Conservation (phyloP, 805 yeast genomes). For the Isabelozyma gotoi region DNA sequence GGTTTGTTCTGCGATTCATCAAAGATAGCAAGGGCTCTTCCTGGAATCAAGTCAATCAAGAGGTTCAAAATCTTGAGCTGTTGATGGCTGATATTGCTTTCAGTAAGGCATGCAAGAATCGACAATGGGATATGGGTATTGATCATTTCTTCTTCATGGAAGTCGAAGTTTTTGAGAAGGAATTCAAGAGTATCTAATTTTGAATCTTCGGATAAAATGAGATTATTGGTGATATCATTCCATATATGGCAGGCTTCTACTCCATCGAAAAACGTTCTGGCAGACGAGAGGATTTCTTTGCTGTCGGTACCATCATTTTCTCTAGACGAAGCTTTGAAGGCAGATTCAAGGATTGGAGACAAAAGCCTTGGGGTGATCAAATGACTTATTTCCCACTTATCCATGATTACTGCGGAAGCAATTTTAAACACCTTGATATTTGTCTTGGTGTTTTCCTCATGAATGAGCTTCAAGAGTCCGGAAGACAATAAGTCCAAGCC, state of each 20-base stretch:
- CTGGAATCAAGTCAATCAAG: slow-evolving; percentile 58
- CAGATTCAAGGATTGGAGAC: slow-evolving; percentile 58
- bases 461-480: slow-evolving; percentile 54
- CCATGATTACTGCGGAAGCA: slow-evolving; percentile 69
- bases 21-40: slow-evolving; percentile 46
- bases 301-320: slow-evolving; percentile 15
- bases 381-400: slow-evolving; percentile 92
- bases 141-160: slow-evolving; percentile 85
- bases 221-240: slow-evolving; percentile 52
- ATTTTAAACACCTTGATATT: slow-evolving; percentile 56
- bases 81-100: slow-evolving; percentile 9
- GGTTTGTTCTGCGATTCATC: background rate
- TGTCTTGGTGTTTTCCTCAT: slow-evolving; percentile 32
- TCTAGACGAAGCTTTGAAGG: slow-evolving; percentile 25
- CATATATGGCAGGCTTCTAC: slow-evolving; percentile 82
- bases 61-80: slow-evolving; percentile 43
- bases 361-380: slow-evolving; percentile 68
- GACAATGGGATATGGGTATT: slow-evolving; percentile 73
- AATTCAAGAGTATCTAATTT: slow-evolving; percentile 54
- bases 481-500: slow-evolving; percentile 51
- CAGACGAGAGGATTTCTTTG: slow-evolving; percentile 54
- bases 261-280: slow-evolving; percentile 76
- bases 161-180: slow-evolving; percentile 63
- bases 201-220: slow-evolving; percentile 29
- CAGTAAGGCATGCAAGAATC: slow-evolving; percentile 46